Evolutionary conservation across 768 basidiomycete species (phyloP), one percentile per base, ranked within the genome.

Genomic region (Lactarius vividus): DNA sequence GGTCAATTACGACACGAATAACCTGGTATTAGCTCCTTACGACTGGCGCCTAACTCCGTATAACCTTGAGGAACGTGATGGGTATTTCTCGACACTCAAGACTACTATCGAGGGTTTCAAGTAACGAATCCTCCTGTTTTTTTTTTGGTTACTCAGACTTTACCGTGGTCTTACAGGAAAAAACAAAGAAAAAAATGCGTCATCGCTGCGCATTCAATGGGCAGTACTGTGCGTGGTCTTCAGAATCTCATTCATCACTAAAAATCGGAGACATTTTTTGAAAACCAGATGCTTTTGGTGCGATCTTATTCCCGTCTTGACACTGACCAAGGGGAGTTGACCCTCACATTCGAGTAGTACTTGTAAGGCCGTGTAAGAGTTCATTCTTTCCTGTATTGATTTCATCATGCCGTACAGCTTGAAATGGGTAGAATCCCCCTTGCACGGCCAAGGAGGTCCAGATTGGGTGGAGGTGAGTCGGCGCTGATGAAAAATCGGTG

Each of bases 401-500:
- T 37, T 16, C n/a, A 31, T 26, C 23, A 11, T 20, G 4, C 53
- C 9, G 39, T 33, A 15, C 40, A 96, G 94, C 74, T 84, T 96
- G 72, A 96, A 97, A 79, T 99, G 96, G 96, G 96, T 96, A 0
- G 96, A 98, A 77, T 91, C 93, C 1, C 87, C 88, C 10, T 78
- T 82, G 52, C 86, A 89, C 69, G 95, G 94, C 9, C 82, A 83
- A 2, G 96, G 94, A 16, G 96, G 96, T 2, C 78, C 85, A 8
- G 79, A 84, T 31, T 98, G 96, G 96, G 94, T 96, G 15, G 96
- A 98, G 81, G 93, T 92, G 67, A 61, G 77, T 33, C 23, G 44
- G 33, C 23, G 7, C 35, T 26, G 16, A 35, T 13, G 6, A 42
- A 60, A 15, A 61, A 15, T 4, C 10, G 35, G 8, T 57, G 28